A percentile compares a stretch with the other conserved stretches of the same genome.
phyloP scores from a whole-genome alignment of 2,329 filamentous ascomycete genomes.

The Curvularia sp. region DNA sequence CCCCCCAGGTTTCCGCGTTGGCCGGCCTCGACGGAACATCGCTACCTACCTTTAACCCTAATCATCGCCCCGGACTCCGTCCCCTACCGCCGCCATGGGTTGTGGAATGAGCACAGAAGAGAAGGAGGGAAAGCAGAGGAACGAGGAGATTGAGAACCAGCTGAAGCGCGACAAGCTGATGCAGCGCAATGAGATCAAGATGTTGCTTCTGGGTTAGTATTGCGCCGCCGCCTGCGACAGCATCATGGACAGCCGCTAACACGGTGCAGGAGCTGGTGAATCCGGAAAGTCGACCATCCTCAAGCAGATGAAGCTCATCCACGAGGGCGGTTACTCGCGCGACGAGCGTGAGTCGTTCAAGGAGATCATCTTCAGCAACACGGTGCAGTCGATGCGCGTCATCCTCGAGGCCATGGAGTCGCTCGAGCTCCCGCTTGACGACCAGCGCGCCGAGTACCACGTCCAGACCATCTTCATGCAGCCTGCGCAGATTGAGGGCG shows the following conservation, averaged over 20 bases:
- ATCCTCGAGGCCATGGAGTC: constrained; percentile 75
- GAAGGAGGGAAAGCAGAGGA: constrained; percentile 99
- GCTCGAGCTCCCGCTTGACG: constrained; percentile 81
- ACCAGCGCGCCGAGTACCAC: constrained; percentile 93
- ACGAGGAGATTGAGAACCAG: constrained; percentile 99
- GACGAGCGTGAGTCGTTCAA: constrained; percentile 78
- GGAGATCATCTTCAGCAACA: constrained; percentile 76
- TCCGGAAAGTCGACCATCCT: constrained; percentile 93
- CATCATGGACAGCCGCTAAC: constrained; percentile 35
- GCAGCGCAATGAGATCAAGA: constrained; percentile 99
- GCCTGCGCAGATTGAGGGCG: constrained; percentile 93
- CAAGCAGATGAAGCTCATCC: constrained; percentile 99
- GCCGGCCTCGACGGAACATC: constrained; percentile 45
- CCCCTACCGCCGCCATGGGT: constrained; percentile 76
- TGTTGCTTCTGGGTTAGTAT: constrained; percentile 91
- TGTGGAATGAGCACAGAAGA: constrained; percentile 99
- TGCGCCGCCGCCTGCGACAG: constrained; percentile 10
- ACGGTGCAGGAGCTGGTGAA: constrained; percentile 84
- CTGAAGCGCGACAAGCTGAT: constrained; percentile 98
- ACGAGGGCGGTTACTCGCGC: constrained; percentile 97
- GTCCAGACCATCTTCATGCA: constrained; percentile 99
- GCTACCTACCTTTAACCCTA: constrained; percentile 36
- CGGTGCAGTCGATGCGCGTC: constrained; percentile 73
- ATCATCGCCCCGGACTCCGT: constrained; percentile 28
- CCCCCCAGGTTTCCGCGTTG: constrained; percentile 42